Base-by-base conservation (phyloP, 2,329 filamentous ascomycete species). In the Colletotrichum spinosum region DNA sequence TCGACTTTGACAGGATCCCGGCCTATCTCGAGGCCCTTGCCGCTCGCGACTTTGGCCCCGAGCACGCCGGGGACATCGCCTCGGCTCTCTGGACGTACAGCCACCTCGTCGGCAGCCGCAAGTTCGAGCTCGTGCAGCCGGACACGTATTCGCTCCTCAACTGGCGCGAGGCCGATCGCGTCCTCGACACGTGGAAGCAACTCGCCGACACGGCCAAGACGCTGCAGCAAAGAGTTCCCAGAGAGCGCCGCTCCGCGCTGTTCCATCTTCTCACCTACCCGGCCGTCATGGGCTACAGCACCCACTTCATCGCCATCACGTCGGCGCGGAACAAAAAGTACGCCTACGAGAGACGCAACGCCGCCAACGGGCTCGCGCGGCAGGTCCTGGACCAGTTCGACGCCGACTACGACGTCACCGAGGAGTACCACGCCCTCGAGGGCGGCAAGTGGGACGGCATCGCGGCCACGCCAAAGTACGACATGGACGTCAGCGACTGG, bases 191-290 rank as follows among this genome's bases (percentile, higher is more conserved):
- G 65, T 90, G 88, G 88, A 73, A 79, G 11, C 69, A 76, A 0
- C 79, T 88, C 39, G 79, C 78, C 2, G 69, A 75, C 11, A 75
- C 78, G 39, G 83, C 85, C 1, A 78, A 84, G 60, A 73, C 72
- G 2, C 73, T 87, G 1, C 82, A 84, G 59, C 74, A 81, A 45
- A 72, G 73, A 10, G 72, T 88, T 6, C 73, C 79, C 2, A 70
- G 72, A 2, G 77, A 75, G 3, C 74, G 78, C 4, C 80, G 82
- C 58, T 76, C 83, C 8, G 79, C 85, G 8, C 87, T 87, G 72
- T 90, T 88, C 73, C 81, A 91, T 72, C 83, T 86, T 69, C 81
- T 90, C 6, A 79, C 88, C 8, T 87, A 90, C 67, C 87, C 88
- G 1, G 81, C 86, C 12, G 79, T 86, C 15, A 87, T 86, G 4